phyloP scores from a whole-genome alignment of 169 alveolate species.

The Eimeria tenella region DNA sequence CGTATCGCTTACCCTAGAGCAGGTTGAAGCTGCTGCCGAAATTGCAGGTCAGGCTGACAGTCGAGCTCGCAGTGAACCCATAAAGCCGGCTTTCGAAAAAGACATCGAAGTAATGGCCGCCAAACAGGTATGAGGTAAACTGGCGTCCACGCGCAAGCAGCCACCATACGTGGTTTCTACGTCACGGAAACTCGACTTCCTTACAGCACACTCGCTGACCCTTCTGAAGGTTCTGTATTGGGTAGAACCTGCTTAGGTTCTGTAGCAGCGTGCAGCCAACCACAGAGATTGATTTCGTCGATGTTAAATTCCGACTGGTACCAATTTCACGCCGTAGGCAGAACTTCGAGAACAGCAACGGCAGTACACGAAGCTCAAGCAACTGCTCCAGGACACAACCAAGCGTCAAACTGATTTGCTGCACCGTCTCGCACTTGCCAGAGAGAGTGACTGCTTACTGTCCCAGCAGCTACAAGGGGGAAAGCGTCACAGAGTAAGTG shows the following conservation, averaged over 20 bases:
- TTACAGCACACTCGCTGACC: too few relatives aligned
- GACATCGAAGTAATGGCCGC: conserved; percentile 39
- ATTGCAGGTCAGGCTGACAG: conserved; percentile 49
- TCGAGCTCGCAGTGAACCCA: conserved; percentile 29
- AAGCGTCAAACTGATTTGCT: conserved; percentile 53
- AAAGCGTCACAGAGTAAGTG: conserved; percentile 44
- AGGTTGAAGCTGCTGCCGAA: conserved; percentile 66
- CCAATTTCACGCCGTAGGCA: background rate
- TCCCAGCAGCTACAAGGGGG: conserved; percentile 60
- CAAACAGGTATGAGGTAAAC: conserved; percentile 24
- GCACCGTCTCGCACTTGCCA: conserved; percentile 48
- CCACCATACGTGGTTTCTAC: too few relatives aligned
- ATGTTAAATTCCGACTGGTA: too few relatives aligned
- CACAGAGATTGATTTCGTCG: too few relatives aligned
- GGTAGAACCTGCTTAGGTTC: too few relatives aligned
- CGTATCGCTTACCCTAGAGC: conserved; percentile 48
- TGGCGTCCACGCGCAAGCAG: too few relatives aligned
- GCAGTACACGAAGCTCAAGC: conserved; percentile 17
- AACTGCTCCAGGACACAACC: conserved; percentile 18
- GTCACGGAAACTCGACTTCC: too few relatives aligned
- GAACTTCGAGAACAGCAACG: conserved; percentile 40
- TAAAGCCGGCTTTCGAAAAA: conserved; percentile 56
- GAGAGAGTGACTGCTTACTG: conserved; percentile 25
- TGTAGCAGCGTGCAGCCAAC: too few relatives aligned
- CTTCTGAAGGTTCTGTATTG: too few relatives aligned